Evolutionary conservation across 2,329 filamentous ascomycete species (phyloP).

Genomic region (Ambrosiella beaveri): DNA sequence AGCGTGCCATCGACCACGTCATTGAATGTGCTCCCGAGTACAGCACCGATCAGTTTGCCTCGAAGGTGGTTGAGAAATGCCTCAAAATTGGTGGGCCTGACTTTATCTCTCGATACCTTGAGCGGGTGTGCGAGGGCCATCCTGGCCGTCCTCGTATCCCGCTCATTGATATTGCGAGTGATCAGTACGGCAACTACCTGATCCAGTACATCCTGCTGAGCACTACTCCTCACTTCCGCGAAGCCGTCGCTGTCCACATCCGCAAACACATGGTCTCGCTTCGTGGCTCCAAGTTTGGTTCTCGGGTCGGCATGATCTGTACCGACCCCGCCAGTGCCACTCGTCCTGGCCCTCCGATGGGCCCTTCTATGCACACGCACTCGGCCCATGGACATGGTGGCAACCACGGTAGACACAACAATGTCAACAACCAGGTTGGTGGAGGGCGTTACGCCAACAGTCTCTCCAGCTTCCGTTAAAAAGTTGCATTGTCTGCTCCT

Average conservation of each 20-base stretch:
- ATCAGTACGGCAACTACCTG: conserved; percentile 97
- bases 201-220: conserved; percentile 95
- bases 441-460: neutral
- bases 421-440: neutral
- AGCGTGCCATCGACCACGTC: conserved; percentile 86
- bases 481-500: neutral
- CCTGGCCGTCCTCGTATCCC: conserved; percentile 86
- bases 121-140: conserved; percentile 83
- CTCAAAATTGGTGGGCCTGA: conserved; percentile 87
- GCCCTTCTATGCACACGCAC: conserved; percentile 34
- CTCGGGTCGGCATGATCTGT: conserved; percentile 95
- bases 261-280: conserved; percentile 99
- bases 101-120: conserved; percentile 81
- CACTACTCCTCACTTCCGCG: conserved; percentile 70
- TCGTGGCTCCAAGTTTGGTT: conserved; percentile 94
- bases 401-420: neutral
- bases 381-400: neutral
- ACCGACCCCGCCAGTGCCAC: conserved; percentile 84
- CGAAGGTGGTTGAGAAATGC: conserved; percentile 97
- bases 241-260: conserved; percentile 84
- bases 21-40: conserved; percentile 87
- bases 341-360: conserved; percentile 69
- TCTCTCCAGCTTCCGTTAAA: neutral
- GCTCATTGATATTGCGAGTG: conserved; percentile 92
- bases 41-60: conserved; percentile 97